phyloP scores from a whole-genome alignment of 371 early-diverging fungal genomes.

The Apophysomyces trapeziformis region DNA sequence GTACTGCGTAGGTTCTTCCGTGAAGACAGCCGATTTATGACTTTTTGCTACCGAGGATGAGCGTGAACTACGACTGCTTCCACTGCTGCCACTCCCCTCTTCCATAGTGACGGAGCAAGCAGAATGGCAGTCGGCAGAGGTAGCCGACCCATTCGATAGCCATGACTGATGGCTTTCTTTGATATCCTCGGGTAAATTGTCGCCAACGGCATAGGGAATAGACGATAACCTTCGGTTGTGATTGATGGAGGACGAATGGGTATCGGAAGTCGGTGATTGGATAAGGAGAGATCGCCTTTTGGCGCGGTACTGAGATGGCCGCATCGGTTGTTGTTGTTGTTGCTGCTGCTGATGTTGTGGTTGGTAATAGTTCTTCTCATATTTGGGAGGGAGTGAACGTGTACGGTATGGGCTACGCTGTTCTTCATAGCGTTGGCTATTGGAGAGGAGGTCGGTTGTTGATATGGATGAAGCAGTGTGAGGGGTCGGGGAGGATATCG shows the following conservation, averaged over 20 bases:
- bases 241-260: slow-evolving; percentile 14
- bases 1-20: slow-evolving; percentile 18
- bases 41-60: slow-evolving; percentile 13
- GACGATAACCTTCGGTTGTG: slow-evolving; percentile 17
- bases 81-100: not conserved
- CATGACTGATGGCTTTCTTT: slow-evolving; percentile 17
- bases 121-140: slow-evolving; percentile 19
- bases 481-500: slow-evolving; percentile 1
- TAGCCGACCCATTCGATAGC: slow-evolving; percentile 30
- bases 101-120: slow-evolving; percentile 12
- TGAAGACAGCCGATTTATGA: slow-evolving; percentile 17
- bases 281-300: slow-evolving; percentile 48
- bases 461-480: not conserved
- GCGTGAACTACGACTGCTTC: slow-evolving; percentile 10
- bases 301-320: slow-evolving; percentile 52
- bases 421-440: slow-evolving; percentile 16
- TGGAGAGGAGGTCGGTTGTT: slow-evolving; percentile 7
- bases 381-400: slow-evolving; percentile 17
- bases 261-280: slow-evolving; percentile 29
- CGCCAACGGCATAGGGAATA: slow-evolving; percentile 19
- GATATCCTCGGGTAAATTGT: slow-evolving; percentile 23
- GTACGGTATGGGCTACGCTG: slow-evolving; percentile 22
- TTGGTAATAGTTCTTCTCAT: slow-evolving; percentile 17
- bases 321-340: slow-evolving; percentile 28
- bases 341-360: slow-evolving; percentile 1